phyloP scores from a whole-genome alignment of 768 basidiomycete species.

The Phlebiopsis flavidoalba region DNA sequence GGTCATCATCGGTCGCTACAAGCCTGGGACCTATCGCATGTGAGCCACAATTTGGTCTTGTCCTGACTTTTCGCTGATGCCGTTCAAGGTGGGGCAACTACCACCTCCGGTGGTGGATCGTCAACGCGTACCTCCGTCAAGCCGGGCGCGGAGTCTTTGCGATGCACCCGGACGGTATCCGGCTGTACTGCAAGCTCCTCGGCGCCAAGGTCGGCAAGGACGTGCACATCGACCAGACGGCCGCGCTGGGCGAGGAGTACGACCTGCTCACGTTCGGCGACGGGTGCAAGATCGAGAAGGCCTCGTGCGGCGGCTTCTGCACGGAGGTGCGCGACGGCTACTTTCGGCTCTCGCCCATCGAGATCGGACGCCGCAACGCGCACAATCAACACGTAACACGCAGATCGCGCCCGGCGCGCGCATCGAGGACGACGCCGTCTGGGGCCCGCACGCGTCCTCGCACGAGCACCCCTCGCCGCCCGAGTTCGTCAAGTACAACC shows the following conservation, averaged over 20 bases:
- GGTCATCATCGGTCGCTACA: slow-evolving; percentile 40
- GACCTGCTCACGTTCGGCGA: slow-evolving; percentile 40
- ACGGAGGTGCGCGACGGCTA: slow-evolving; percentile 41
- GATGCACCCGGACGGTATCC: slow-evolving; percentile 31
- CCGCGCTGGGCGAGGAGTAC: slow-evolving; percentile 35
- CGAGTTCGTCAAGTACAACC: slow-evolving; percentile 35
- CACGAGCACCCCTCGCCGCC: slow-evolving; percentile 33
- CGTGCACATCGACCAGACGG: slow-evolving; percentile 35
- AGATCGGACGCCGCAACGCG: slow-evolving; percentile 32
- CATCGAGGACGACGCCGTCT: slow-evolving; percentile 33
- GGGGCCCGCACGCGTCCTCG: slow-evolving; percentile 43
- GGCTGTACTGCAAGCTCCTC: slow-evolving; percentile 40
- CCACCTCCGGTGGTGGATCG: slow-evolving; percentile 41
- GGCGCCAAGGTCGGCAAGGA: slow-evolving; percentile 39
- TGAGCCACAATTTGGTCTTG: slow-evolving; percentile 15
- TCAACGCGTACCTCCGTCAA: slow-evolving; percentile 33
- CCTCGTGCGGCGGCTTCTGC: slow-evolving; percentile 39
- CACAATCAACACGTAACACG: slow-evolving; percentile 41
- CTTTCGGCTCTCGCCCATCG: slow-evolving; percentile 36
- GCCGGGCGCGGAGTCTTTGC: slow-evolving; percentile 40
- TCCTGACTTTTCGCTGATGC: background rate
- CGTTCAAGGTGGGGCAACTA: slow-evolving; percentile 26
- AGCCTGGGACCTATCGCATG: slow-evolving; percentile 16
- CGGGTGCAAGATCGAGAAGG: slow-evolving; percentile 38
- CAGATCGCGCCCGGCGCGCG: slow-evolving; percentile 36